Percentiles rank a stretch among this genome's conserved stretches.
These are phyloP conservation scores for Rhizopogon vulgaris DNA, from an alignment of 768 basidiomycete species.

Conservation along the genomic window DNA sequence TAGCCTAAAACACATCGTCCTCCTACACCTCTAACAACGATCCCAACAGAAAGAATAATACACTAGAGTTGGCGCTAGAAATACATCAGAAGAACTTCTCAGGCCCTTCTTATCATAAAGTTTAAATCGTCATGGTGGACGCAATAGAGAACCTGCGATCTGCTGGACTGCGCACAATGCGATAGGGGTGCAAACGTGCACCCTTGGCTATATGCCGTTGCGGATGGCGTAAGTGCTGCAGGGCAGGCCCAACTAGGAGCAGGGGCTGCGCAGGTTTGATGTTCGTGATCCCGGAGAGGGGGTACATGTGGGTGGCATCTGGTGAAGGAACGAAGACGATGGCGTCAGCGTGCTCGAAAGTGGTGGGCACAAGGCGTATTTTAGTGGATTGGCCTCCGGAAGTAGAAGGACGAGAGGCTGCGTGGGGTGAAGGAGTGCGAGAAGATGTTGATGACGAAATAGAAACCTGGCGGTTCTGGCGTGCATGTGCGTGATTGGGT, in stretches of 20 bases:
- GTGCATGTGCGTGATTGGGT: neutral
- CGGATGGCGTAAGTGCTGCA: conserved; percentile 41
- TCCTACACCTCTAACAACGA: neutral
- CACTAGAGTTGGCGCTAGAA: conserved; percentile 7
- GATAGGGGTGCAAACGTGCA: conserved; percentile 52
- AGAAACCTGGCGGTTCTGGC: conserved; percentile 29
- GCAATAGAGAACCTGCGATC: conserved; percentile 7
- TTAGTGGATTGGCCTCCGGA: conserved; percentile 12
- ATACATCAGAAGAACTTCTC: conserved; percentile 11
- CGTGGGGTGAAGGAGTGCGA: conserved; percentile 29
- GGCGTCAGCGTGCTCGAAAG: conserved; percentile 49
- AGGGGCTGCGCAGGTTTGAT: conserved; percentile 20
- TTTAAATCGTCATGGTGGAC: neutral
- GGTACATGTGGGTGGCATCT: conserved; percentile 13
- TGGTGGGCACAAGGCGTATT: conserved; percentile 42
- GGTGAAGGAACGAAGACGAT: conserved; percentile 40
- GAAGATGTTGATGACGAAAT: conserved; percentile 34
- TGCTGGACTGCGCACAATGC: conserved; percentile 27
- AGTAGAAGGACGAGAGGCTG: conserved; percentile 6
- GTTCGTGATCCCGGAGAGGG: conserved; percentile 6
- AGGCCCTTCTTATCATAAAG: neutral
- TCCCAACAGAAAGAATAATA: conserved; percentile 6
- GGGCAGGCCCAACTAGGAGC: conserved; percentile 44
- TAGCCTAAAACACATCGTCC: neutral
- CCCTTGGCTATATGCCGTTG: conserved; percentile 37